These are phyloP conservation scores for Coix lacrymajobi DNA, from an alignment of 176 grass and related monocot genomes.

Conservation along the genomic window DNA sequence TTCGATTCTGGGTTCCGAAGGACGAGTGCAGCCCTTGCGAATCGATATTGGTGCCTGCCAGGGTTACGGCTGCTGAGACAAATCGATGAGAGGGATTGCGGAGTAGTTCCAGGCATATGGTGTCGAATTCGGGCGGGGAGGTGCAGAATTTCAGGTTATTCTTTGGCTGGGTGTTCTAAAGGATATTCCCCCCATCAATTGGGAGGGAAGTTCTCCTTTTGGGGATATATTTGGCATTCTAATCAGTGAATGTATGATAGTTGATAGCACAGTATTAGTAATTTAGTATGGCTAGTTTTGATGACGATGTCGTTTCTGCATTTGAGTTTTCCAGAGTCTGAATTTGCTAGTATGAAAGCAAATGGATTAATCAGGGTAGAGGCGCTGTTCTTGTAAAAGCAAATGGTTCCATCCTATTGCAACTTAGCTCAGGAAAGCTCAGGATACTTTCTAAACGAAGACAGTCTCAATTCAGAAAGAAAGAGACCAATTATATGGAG, in stretches of 20 bases:
- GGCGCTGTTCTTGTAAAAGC: too few species aligned
- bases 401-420: too few species aligned
- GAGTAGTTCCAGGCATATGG: background rate
- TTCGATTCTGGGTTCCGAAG: background rate
- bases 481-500: too few species aligned
- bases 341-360: background rate
- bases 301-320: background rate
- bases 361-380: background rate
- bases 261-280: too few species aligned
- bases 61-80: background rate
- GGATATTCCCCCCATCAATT: background rate
- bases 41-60: background rate
- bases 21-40: background rate
- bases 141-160: background rate
- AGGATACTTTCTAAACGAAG: too few species aligned
- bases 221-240: background rate
- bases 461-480: too few species aligned
- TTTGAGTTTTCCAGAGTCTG: background rate
- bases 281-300: background rate
- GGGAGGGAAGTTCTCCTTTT: background rate
- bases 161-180: background rate
- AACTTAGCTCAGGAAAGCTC: too few species aligned
- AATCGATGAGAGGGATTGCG: background rate
- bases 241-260: background rate
- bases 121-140: background rate